Evolutionary conservation across 2,329 filamentous ascomycete species (phyloP).

Genomic region (Fusarium sp.): DNA sequence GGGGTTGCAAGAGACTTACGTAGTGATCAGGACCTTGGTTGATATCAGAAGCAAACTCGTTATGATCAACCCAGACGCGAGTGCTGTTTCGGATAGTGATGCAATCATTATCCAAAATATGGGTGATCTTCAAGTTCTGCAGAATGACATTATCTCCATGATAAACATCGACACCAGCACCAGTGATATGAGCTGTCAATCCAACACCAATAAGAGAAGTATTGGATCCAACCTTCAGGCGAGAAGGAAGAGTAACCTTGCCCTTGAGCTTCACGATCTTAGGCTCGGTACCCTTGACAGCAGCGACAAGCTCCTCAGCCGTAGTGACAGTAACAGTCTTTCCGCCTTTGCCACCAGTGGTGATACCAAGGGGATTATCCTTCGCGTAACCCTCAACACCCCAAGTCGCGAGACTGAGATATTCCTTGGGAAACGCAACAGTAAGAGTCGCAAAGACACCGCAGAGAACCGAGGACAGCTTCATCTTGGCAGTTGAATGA

Average conservation of each 20-base stretch:
- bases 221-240: constrained; percentile 56
- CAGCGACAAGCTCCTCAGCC: constrained; percentile 53
- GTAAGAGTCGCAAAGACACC: constrained; percentile 20
- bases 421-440: constrained; percentile 28
- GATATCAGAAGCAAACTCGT: constrained; percentile 56
- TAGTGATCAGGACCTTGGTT: constrained; percentile 51
- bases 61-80: constrained; percentile 58
- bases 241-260: constrained; percentile 46
- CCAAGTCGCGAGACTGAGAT: constrained; percentile 36
- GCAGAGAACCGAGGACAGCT: constrained; percentile 17
- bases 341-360: constrained; percentile 54
- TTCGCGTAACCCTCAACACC: constrained; percentile 43
- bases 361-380: constrained; percentile 49
- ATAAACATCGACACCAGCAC: constrained; percentile 48
- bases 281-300: constrained; percentile 53
- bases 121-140: constrained; percentile 49
- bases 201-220: constrained; percentile 54
- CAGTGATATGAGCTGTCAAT: constrained; percentile 47
- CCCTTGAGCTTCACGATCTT: constrained; percentile 54
- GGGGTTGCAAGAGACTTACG: constrained; percentile 4
- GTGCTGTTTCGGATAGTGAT: constrained; percentile 57
- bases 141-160: constrained; percentile 52
- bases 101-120: constrained; percentile 52
- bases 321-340: constrained; percentile 58
- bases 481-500: constrained; percentile 15